phyloP scores from a whole-genome alignment of 306 rosid genomes.

The Ziziphus jujuba region DNA sequence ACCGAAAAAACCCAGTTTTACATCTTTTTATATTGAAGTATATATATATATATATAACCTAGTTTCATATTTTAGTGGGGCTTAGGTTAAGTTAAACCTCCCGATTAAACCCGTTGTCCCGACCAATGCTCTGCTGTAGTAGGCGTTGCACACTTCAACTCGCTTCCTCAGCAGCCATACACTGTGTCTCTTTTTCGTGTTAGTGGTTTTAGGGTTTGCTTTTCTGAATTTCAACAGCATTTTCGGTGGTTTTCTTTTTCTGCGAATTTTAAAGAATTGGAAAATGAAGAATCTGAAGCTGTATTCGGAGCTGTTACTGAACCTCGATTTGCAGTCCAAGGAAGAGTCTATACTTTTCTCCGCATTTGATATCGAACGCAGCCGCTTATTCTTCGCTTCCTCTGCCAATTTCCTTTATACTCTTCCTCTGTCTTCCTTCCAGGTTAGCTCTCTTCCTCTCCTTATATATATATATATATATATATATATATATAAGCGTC shows the following conservation, averaged over 20 bases:
- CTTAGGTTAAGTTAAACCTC: too few species aligned
- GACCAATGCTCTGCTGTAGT: too few species aligned
- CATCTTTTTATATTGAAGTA: too few species aligned
- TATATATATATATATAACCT: too few species aligned
- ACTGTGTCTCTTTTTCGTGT: too few species aligned
- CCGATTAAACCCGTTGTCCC: too few species aligned
- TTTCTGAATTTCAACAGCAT: background rate
- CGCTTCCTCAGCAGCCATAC: too few species aligned
- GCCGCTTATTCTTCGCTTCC: conserved; percentile 86
- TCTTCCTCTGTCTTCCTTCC: conserved; percentile 67
- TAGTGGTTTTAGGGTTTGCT: background rate
- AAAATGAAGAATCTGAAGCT: conserved; percentile 78
- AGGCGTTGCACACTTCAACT: too few species aligned
- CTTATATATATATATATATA: too few species aligned
- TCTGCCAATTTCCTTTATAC: conserved; percentile 65
- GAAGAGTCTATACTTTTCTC: conserved; percentile 56
- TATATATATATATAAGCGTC: too few species aligned
- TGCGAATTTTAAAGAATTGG: background rate
- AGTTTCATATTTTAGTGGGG: too few species aligned
- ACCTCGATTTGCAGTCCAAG: conserved; percentile 46
- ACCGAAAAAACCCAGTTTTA: too few species aligned
- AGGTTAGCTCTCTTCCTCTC: conserved; percentile 35
- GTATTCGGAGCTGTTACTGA: conserved; percentile 54
- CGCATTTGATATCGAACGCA: conserved; percentile 81
- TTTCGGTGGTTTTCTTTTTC: background rate